Conservation (phyloP, 2,329 filamentous ascomycete species). For the Xylaria sp. region DNA sequence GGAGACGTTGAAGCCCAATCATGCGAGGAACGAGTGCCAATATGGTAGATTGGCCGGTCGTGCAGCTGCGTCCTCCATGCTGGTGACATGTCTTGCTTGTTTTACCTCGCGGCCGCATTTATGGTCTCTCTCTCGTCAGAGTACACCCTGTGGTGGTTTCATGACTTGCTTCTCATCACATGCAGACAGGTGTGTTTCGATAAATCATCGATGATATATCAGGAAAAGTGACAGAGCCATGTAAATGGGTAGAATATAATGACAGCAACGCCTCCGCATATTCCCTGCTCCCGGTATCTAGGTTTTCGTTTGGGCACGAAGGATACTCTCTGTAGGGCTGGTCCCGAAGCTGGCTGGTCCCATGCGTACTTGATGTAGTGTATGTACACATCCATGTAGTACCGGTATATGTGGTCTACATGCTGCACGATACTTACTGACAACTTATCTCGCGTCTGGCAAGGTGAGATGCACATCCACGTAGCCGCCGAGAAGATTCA, state of each 20-base stretch:
- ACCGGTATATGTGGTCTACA: not conserved
- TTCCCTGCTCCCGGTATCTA: not conserved
- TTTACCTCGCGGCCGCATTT: slow-evolving; percentile 25
- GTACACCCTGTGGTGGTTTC: slow-evolving; percentile 25
- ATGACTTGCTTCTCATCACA: slow-evolving; percentile 27
- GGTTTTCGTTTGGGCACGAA: slow-evolving; percentile 29
- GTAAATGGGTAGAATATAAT: slow-evolving; percentile 17
- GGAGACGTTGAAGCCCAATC: slow-evolving; percentile 27
- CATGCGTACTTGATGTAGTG: not conserved
- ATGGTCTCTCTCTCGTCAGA: slow-evolving; percentile 15
- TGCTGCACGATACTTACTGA: slow-evolving; percentile 27
- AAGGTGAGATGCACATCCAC: slow-evolving; percentile 34
- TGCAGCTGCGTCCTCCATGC: slow-evolving; percentile 9
- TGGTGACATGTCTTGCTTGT: slow-evolving; percentile 28
- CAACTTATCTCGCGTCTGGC: slow-evolving; percentile 23
- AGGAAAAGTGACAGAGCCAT: slow-evolving; percentile 22
- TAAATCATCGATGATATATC: no score
- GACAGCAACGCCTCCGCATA: not conserved
- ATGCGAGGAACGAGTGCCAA: slow-evolving; percentile 8
- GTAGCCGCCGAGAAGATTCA: slow-evolving; percentile 32
- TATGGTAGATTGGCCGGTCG: slow-evolving; percentile 1
- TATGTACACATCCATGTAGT: not conserved
- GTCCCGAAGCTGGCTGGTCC: slow-evolving; percentile 23
- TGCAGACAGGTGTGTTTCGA: slow-evolving; percentile 12
- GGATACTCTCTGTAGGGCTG: slow-evolving; percentile 31